Conservation (phyloP, 768 basidiomycete genomes). For the Epithele typhae region DNA sequence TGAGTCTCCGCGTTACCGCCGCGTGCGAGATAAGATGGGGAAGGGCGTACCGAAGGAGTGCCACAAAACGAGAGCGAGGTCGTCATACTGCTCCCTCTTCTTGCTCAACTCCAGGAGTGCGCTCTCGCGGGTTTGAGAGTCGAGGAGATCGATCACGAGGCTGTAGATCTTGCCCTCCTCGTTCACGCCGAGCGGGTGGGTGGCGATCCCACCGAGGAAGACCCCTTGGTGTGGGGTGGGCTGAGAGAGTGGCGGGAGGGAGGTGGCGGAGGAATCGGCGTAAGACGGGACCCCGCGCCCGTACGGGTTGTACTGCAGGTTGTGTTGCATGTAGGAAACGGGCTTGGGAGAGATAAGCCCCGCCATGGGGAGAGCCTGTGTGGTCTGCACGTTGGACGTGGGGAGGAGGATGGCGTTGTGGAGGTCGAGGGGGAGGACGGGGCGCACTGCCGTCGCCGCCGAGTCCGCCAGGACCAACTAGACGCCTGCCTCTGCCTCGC, state of each 20-base stretch:
- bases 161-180: conserved; percentile 86
- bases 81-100: conserved; percentile 98
- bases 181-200: conserved; percentile 20
- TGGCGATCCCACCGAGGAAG: conserved; percentile 20
- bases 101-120: conserved; percentile 96
- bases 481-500: no score
- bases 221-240: conserved; percentile 39
- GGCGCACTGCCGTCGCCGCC: background rate
- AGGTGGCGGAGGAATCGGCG: conserved; percentile 60
- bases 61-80: conserved; percentile 96
- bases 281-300: conserved; percentile 49
- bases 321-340: conserved; percentile 52
- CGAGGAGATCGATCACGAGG: conserved; percentile 84
- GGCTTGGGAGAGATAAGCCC: conserved; percentile 30
- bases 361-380: conserved; percentile 22
- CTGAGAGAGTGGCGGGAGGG: conserved; percentile 46
- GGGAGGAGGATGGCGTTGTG: background rate
- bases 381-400: conserved; percentile 5
- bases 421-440: no score
- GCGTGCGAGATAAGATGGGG: background rate
- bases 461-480: background rate
- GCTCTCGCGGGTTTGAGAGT: conserved; percentile 77
- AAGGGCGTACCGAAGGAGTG: conserved; percentile 82
- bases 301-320: conserved; percentile 56
- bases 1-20: background rate